Percentiles rank a stretch among this genome's conserved stretches.
phyloP scores from a whole-genome alignment of 208 protist species.

The Leptomonas pyrrhocoris region DNA sequence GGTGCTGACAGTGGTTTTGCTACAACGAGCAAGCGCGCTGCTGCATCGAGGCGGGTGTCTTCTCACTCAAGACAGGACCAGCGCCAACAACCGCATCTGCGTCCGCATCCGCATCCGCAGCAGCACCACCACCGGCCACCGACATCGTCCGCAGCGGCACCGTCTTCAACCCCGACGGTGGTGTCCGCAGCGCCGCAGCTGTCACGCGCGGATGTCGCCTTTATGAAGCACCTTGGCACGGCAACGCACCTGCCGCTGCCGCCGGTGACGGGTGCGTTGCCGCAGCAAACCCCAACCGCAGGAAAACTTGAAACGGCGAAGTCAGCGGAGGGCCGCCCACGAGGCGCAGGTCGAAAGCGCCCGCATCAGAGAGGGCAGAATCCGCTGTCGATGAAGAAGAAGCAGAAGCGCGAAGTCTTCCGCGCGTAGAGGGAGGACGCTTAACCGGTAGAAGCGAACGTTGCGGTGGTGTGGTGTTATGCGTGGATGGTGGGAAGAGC shows the following conservation, averaged over 20 bases:
- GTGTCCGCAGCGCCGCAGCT: conserved; percentile 32
- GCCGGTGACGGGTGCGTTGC: background rate
- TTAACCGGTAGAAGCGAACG: too few relatives aligned
- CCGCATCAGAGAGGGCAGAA: conserved; percentile 47
- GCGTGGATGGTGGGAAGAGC: too few relatives aligned
- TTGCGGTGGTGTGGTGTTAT: too few relatives aligned
- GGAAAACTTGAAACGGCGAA: background rate
- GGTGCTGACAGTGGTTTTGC: too few relatives aligned
- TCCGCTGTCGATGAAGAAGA: conserved; percentile 86
- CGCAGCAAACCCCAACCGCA: background rate
- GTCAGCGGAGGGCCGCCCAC: background rate
- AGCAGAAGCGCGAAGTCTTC: conserved; percentile 69
- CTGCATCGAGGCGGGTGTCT: background rate
- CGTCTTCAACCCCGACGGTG: conserved; percentile 17
- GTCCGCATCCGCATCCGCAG: background rate
- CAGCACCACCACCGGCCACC: background rate
- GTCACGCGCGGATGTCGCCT: conserved; percentile 58
- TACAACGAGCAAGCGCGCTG: too few relatives aligned
- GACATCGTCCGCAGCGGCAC: too few relatives aligned
- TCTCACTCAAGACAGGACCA: background rate
- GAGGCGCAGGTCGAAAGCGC: conserved; percentile 20
- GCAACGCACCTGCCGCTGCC: conserved; percentile 21
- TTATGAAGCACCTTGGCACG: conserved; percentile 51
- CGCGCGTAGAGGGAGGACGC: conserved; percentile 39
- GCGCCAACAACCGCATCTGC: too few relatives aligned